A percentile compares a stretch with the other conserved stretches of the same genome.
phyloP scores from a whole-genome alignment of 768 basidiomycete genomes.

The Leccinum ochraceum region DNA sequence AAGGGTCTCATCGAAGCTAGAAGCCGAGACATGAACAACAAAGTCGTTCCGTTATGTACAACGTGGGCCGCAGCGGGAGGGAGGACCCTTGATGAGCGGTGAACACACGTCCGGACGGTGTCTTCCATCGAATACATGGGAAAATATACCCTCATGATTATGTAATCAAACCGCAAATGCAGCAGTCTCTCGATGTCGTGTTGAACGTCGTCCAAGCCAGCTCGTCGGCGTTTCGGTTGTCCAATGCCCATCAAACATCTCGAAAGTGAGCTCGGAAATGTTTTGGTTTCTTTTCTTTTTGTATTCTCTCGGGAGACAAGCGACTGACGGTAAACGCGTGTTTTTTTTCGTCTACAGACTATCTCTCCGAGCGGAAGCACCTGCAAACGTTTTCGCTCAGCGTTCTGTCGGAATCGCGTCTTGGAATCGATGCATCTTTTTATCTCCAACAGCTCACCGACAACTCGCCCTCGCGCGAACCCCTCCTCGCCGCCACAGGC shows the following conservation, averaged over 20 bases:
- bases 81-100: background rate
- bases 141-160: conserved; percentile 20
- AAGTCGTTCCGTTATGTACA: background rate
- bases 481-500: conserved; percentile 91
- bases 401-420: conserved; percentile 84
- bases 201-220: conserved; percentile 23
- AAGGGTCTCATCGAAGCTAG: background rate
- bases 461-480: conserved; percentile 77
- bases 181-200: conserved; percentile 20
- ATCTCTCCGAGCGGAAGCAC: conserved; percentile 87
- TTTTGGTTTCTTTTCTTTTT: background rate
- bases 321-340: background rate
- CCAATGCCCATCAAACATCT: conserved; percentile 82
- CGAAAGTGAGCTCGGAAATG: conserved; percentile 56
- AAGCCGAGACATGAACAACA: background rate
- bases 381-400: conserved; percentile 78
- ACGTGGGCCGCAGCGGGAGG: background rate
- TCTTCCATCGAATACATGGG: conserved; percentile 7
- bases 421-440: conserved; percentile 94
- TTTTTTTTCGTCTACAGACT: conserved; percentile 48
- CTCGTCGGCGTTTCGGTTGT: conserved; percentile 4
- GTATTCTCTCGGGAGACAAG: background rate
- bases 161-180: conserved; percentile 20
- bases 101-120: background rate
- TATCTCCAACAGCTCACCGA: conserved; percentile 84